Conservation (phyloP, 495 filamentous ascomycete species). For the Cairneyella variabilis region DNA sequence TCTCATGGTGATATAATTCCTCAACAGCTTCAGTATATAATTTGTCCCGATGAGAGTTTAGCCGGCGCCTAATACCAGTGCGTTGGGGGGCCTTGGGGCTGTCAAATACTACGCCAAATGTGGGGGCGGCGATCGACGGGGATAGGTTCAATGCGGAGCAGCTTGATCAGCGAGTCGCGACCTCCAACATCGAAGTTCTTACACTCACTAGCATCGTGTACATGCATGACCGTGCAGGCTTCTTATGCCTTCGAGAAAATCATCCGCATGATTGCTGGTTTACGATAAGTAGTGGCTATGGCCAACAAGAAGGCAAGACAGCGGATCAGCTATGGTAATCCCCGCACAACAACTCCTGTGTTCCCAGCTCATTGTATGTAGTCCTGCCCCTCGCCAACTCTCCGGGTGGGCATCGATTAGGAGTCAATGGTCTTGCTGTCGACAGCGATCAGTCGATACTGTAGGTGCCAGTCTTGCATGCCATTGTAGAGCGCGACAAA, state of each 20-base stretch:
- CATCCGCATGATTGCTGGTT: conserved; percentile 14
- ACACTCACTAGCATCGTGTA: not conserved
- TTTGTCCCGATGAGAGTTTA: too few species aligned
- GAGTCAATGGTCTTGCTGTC: conserved; percentile 88
- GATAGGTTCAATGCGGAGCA: not conserved
- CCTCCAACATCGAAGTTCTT: too few species aligned
- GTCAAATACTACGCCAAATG: not conserved
- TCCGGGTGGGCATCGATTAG: conserved; percentile 84
- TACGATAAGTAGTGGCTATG: conserved; percentile 14
- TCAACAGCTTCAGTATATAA: not conserved
- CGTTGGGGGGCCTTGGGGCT: too few species aligned
- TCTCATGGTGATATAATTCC: not conserved
- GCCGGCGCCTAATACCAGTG: not conserved
- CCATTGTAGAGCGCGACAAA: not conserved
- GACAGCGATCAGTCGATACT: conserved; percentile 82
- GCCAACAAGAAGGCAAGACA: conserved; percentile 55
- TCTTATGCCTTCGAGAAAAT: not conserved
- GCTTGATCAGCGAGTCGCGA: too few species aligned
- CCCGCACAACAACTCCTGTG: not conserved
- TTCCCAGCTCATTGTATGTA: conserved; percentile 31
- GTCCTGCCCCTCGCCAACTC: conserved; percentile 93
- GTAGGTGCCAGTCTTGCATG: conserved; percentile 48
- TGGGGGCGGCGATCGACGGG: not conserved
- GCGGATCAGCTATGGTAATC: conserved; percentile 62
- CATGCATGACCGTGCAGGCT: conserved; percentile 8